phyloP scores from a whole-genome alignment of 495 filamentous ascomycete genomes.

The Neurospora hispaniola region DNA sequence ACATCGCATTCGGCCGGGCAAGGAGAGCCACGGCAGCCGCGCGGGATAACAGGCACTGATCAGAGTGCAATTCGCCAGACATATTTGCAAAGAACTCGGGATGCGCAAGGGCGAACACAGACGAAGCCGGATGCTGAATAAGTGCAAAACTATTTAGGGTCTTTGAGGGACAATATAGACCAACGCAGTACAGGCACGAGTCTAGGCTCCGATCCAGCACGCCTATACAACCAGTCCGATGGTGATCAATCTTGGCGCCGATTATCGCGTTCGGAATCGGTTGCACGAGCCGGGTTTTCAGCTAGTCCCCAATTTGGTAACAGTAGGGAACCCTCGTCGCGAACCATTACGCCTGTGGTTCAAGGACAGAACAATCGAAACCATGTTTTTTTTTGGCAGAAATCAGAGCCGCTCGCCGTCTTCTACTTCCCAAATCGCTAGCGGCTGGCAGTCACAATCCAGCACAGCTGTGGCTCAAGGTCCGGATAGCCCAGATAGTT shows the following conservation, averaged over 20 bases:
- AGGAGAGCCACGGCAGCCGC: conserved; percentile 10
- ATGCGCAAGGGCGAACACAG: background rate
- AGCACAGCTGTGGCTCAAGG: background rate
- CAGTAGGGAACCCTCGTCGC: background rate
- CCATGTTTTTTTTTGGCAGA: background rate
- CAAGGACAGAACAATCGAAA: background rate
- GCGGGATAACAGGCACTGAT: background rate
- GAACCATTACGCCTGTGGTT: background rate
- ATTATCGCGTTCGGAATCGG: background rate
- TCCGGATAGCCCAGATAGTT: background rate
- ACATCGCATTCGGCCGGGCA: background rate
- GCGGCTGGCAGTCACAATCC: background rate
- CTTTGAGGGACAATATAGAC: background rate
- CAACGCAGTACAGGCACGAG: background rate
- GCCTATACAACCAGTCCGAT: background rate
- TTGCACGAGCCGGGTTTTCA: background rate
- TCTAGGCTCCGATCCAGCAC: background rate
- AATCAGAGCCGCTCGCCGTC: background rate
- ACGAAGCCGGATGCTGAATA: background rate
- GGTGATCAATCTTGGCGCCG: background rate
- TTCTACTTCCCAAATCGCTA: background rate
- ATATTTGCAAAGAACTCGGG: background rate
- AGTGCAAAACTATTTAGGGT: background rate
- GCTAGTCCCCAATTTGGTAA: background rate
- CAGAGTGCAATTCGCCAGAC: background rate